These are phyloP conservation scores for Colletotrichum cereale DNA, from an alignment of 2,329 filamentous ascomycete species.

Conservation along the genomic window DNA sequence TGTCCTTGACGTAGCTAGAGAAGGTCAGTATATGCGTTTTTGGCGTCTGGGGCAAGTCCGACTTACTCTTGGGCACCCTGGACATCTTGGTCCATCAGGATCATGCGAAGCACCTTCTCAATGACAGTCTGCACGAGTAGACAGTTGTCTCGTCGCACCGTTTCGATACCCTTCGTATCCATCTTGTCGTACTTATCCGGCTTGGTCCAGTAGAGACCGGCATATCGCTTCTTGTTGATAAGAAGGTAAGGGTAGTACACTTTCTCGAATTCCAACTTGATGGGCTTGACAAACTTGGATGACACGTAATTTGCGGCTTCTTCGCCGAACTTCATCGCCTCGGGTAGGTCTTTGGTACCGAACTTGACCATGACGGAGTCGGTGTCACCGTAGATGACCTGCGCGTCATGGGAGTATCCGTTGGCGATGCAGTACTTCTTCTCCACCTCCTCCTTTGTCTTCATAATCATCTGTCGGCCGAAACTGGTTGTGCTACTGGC, in stretches of 20 bases:
- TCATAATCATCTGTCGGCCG: constrained; percentile 98
- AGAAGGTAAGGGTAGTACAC: constrained; percentile 98
- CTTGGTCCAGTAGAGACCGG: constrained; percentile 97
- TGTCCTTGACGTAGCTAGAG: constrained; percentile 91
- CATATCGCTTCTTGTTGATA: constrained; percentile 99
- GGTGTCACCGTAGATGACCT: constrained; percentile 98
- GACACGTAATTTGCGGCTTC: constrained; percentile 92
- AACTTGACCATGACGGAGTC: constrained; percentile 99
- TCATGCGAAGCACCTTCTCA: constrained; percentile 94
- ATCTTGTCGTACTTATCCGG: constrained; percentile 98
- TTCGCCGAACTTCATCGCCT: constrained; percentile 95
- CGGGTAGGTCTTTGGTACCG: constrained; percentile 85
- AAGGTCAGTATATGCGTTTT: constrained; percentile 39
- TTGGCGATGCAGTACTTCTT: constrained; percentile 90
- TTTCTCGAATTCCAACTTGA: constrained; percentile 99
- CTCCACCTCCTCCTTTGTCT: constrained; percentile 96
- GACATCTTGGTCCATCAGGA: constrained; percentile 92
- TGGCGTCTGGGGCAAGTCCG: constrained; percentile 18
- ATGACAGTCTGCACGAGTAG: constrained; percentile 96
- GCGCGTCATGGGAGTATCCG: constrained; percentile 92
- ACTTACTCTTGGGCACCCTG: constrained; percentile 92
- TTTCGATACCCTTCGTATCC: constrained; percentile 99
- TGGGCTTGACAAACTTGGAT: constrained; percentile 92
- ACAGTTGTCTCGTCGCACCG: constrained; percentile 96
- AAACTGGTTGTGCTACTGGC: constrained; percentile 98